Conservation (phyloP, 352 stramenopile species). For the Globisporangium polare region DNA sequence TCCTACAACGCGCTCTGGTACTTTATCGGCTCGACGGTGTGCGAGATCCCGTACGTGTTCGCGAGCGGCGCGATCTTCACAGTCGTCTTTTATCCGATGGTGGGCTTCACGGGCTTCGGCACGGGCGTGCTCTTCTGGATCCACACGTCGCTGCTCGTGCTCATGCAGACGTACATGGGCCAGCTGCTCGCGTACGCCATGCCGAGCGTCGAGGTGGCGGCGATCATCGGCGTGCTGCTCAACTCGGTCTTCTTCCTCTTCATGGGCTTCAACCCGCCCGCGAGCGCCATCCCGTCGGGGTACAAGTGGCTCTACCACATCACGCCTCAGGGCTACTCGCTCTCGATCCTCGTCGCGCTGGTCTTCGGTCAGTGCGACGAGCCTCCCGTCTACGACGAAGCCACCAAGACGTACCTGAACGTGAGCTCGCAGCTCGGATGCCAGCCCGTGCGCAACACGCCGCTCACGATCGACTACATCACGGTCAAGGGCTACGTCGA, state of each 20-base stretch:
- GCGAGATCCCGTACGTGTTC: constrained; percentile 70
- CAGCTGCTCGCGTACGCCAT: constrained; percentile 31
- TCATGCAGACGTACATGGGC: constrained; percentile 36
- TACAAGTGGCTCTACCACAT: constrained; percentile 48
- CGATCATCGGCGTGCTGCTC: constrained; percentile 31
- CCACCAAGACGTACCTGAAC: neutral
- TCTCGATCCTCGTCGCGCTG: constrained; percentile 31
- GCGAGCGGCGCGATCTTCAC: constrained; percentile 31
- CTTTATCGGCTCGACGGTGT: constrained; percentile 63
- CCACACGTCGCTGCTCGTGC: constrained; percentile 22
- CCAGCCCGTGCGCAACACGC: neutral
- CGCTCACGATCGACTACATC: constrained; percentile 4
- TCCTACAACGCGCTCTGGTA: constrained; percentile 83
- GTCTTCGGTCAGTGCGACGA: constrained; percentile 41
- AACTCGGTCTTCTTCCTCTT: constrained; percentile 34
- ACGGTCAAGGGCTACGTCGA: constrained; percentile 32
- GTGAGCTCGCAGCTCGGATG: constrained; percentile 13
- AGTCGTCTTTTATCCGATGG: constrained; percentile 40
- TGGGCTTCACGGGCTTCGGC: constrained; percentile 35
- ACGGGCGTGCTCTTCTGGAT: constrained; percentile 40
- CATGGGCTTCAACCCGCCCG: constrained; percentile 42
- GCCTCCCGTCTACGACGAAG: neutral
- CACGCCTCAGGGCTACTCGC: constrained; percentile 28
- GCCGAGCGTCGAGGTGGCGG: constrained; percentile 32
- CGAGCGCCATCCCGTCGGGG: constrained; percentile 25